Conservation (phyloP, 345 rosid species). For the Eucalyptus leucophloia region DNA sequence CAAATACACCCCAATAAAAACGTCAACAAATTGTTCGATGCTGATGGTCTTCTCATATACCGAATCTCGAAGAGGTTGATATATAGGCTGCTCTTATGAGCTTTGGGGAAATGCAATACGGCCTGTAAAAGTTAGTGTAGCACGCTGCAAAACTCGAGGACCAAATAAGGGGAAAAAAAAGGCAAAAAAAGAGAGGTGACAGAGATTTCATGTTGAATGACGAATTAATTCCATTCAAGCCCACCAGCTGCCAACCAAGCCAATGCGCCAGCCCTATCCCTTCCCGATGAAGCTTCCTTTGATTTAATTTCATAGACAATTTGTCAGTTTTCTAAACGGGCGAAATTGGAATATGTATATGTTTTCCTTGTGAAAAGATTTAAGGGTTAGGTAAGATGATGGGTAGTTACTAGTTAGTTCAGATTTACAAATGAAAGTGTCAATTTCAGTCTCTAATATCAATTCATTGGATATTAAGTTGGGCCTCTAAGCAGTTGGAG, state of each 20-base stretch:
- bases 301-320: neutral
- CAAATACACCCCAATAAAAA: neutral
- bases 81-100: neutral
- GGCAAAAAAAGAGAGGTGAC: too few species aligned
- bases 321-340: neutral
- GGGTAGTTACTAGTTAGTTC: neutral
- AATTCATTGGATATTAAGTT: neutral
- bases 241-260: neutral
- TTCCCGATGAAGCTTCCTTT: neutral
- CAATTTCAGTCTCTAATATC: neutral
- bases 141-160: neutral
- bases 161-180: neutral
- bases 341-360: neutral
- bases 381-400: neutral
- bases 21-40: neutral
- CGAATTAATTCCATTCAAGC: neutral
- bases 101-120: neutral
- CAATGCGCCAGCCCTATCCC: neutral
- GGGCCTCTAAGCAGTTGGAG: neutral
- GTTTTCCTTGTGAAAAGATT: neutral
- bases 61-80: neutral
- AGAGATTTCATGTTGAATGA: neutral
- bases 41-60: neutral
- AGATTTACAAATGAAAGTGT: neutral
- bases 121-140: neutral